Percentiles rank a stretch among this genome's conserved stretches.
Evolutionary conservation across 176 grass and related monocot species (phyloP).

Genomic region (Ampelocalamus luodianensis): DNA sequence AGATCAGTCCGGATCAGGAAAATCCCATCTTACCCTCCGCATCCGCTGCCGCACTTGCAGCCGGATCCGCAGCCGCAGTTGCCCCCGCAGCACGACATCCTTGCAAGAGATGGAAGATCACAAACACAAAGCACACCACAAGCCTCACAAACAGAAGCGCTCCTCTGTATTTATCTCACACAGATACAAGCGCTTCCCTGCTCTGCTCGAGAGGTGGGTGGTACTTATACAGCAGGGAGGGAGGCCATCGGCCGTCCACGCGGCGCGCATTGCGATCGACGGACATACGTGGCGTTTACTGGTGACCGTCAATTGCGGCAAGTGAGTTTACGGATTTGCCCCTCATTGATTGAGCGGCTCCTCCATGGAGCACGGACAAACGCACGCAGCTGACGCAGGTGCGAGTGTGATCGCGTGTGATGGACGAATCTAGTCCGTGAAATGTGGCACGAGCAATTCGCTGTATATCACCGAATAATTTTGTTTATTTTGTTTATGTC

Average conservation of each 20-base stretch:
- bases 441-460: too few species aligned
- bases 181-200: not conserved
- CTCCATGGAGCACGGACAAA: not conserved
- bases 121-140: not conserved
- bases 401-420: too few species aligned
- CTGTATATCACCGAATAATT: too few species aligned
- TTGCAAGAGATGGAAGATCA: not conserved
- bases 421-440: too few species aligned
- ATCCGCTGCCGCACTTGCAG: slow-evolving; percentile 82
- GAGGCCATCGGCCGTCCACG: slow-evolving; percentile 43
- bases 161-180: not conserved
- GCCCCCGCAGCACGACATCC: slow-evolving; percentile 94
- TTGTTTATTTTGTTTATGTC: too few species aligned
- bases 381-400: not conserved
- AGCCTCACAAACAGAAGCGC: not conserved
- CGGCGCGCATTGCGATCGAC: not conserved
- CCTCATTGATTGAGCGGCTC: not conserved
- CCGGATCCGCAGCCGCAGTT: slow-evolving; percentile 82
- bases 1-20: not conserved
- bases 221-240: slow-evolving; percentile 19
- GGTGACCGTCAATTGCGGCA: too few species aligned
- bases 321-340: not conserved
- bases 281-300: not conserved
- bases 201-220: too few species aligned
- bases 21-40: slow-evolving; percentile 59